Evolutionary conservation across 805 yeast species (phyloP).

Genomic region (Candida koratica): DNA sequence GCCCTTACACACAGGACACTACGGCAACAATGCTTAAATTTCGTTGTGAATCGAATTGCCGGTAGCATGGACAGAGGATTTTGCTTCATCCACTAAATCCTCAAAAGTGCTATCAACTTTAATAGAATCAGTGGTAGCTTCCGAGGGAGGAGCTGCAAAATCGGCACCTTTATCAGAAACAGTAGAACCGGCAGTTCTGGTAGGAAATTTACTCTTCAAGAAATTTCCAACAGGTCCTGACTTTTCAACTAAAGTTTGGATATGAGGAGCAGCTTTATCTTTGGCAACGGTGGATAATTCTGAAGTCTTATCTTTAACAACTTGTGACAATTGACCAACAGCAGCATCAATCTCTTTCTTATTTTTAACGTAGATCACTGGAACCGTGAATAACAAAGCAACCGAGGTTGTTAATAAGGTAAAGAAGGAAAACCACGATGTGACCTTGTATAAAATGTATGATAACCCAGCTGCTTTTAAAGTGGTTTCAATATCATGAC

Average conservation of each 20-base stretch:
- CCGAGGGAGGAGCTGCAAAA: conserved; percentile 18
- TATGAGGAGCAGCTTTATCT: conserved; percentile 50
- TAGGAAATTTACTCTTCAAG: conserved; percentile 53
- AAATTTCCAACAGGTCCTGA: conserved; percentile 65
- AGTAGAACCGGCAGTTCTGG: conserved; percentile 70
- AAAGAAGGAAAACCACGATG: conserved; percentile 73
- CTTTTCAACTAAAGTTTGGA: conserved; percentile 53
- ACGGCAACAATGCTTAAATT: conserved; percentile 3
- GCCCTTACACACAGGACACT: conserved; percentile 2
- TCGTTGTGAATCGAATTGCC: conserved; percentile 13
- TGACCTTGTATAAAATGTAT: conserved; percentile 65
- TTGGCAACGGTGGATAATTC: conserved; percentile 38
- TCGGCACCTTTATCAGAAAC: conserved; percentile 30
- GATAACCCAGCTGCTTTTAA: conserved; percentile 65
- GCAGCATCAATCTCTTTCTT: conserved; percentile 73
- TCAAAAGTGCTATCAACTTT: conserved; percentile 21
- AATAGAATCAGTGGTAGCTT: conserved; percentile 31
- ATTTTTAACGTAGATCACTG: conserved; percentile 68
- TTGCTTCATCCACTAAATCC: conserved; percentile 23
- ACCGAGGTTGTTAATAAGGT: conserved; percentile 56
- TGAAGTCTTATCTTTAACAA: conserved; percentile 49
- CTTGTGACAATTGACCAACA: conserved; percentile 40
- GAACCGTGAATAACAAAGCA: conserved; percentile 65
- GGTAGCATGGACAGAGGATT: conserved; percentile 10
- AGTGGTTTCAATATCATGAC: conserved; percentile 69